Percentiles rank a stretch among this genome's conserved stretches.
Evolutionary conservation across 345 rosid genomes (phyloP).

Genomic region (Psidium friedrichsthalianum): DNA sequence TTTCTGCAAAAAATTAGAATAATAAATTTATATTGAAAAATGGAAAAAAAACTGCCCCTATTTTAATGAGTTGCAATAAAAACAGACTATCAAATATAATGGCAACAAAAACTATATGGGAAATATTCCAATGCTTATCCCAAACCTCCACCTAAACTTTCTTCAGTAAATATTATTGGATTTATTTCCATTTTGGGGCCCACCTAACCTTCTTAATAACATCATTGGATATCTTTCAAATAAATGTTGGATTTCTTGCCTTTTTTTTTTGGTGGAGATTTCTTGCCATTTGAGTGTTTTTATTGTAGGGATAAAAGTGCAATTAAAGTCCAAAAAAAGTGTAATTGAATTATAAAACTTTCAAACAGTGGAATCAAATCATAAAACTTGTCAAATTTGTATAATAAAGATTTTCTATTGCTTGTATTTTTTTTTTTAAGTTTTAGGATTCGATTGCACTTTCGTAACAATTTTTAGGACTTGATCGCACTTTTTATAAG

Average conservation of each 20-base stretch:
- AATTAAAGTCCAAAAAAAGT: too few species aligned
- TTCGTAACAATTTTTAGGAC: too few species aligned
- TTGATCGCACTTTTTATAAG: too few species aligned
- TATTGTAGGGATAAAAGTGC: too few species aligned
- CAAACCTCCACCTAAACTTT: background rate
- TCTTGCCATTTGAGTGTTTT: background rate
- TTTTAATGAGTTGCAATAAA: background rate
- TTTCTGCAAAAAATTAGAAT: rapidly evolving
- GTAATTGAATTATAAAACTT: too few species aligned
- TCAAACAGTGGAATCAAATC: too few species aligned
- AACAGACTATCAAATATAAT: background rate
- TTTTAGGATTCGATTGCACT: too few species aligned
- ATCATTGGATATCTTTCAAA: background rate
- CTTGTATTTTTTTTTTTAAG: too few species aligned
- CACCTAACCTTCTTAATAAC: too few species aligned
- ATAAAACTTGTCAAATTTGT: too few species aligned
- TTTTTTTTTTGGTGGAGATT: background rate
- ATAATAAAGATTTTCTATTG: too few species aligned
- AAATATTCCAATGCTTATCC: background rate
- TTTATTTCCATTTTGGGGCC: too few species aligned
- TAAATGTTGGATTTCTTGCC: background rate
- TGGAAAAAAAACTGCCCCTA: background rate
- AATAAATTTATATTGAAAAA: background rate
- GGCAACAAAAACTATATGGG: background rate
- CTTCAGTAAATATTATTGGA: background rate